Evolutionary conservation across 495 filamentous ascomycete species (phyloP), one percentile per base, ranked within the genome.

Genomic region (Chaetomidium leptoderma): DNA sequence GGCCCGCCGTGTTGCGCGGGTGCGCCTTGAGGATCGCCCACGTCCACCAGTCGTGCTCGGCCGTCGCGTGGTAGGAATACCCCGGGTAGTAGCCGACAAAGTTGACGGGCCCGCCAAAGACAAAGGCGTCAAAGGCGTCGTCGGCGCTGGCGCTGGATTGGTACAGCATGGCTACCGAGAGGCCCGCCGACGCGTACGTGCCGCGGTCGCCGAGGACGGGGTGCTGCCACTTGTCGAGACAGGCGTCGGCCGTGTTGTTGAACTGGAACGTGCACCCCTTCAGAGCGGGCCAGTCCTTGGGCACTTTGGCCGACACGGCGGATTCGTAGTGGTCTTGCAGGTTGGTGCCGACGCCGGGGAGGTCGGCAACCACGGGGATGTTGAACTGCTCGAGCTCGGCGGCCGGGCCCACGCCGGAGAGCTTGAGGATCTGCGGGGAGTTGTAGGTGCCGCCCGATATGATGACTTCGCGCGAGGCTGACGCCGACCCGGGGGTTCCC

Each of bases 271-370:
- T 81, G 67, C 82, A 85, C 33, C 72, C 74, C 11, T 67, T 53
- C 26, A 80, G 67, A 0, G 73, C 65, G 0, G 66, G 62, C 57
- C 75, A 80, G 63, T 78, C 67, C 19, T 64, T 46, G 21, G 78
- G 74, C 8, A 71, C 66, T 2, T 74, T 68, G 46, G 70, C 78
- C 32, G 75, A 72, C 6, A 85, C 75, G 32, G 71, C 63, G 23
- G 71, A 75, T 55, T 86, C 83, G 63, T 84, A 82, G 65, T 81
- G 82, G 60, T 88, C 83, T 53, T 87, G 83, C 2, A 88, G 70
- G 66, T 88, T 88, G n/a, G 73, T 72, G 37, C 86, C 86, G 0
- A 88, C 85, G 13, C 79, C 82, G 0, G 83, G 83, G 0, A 83
- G 71, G 58, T 86, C 77, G 33, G 69, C 58, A 0, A 86, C 54